Evolutionary conservation across 192 early-diverging fungal genomes (phyloP).

Genomic region (Allomyces macrogynus): DNA sequence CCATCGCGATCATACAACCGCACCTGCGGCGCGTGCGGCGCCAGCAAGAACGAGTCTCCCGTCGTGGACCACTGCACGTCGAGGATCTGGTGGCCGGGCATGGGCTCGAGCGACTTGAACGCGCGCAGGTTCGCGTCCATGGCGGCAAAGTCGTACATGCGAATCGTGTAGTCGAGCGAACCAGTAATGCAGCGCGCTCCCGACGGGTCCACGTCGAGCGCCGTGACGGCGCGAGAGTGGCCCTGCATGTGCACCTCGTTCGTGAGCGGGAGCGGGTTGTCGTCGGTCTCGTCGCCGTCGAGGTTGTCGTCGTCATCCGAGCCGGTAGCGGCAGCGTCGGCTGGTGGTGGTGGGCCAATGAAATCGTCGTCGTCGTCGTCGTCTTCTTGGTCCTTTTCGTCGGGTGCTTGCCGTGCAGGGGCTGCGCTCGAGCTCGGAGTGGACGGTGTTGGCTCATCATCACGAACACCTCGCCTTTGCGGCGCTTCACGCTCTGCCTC

Average conservation of each 20-base stretch:
- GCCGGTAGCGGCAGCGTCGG: not conserved
- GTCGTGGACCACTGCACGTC: constrained; percentile 53
- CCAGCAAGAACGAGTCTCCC: constrained; percentile 60
- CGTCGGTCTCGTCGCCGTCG: not conserved
- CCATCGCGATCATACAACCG: constrained; percentile 70
- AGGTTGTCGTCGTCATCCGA: not conserved
- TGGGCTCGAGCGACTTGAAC: constrained; percentile 59
- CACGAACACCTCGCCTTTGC: not conserved
- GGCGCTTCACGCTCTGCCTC: too few species aligned
- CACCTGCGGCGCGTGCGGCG: constrained; percentile 46
- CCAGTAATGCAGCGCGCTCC: constrained; percentile 60
- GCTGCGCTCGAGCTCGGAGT: not conserved
- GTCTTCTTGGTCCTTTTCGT: not conserved
- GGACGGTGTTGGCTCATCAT: not conserved
- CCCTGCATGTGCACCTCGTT: not conserved
- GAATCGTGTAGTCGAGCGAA: constrained; percentile 56
- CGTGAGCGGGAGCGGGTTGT: not conserved
- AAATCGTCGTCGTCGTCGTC: not conserved
- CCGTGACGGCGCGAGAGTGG: constrained; percentile 26
- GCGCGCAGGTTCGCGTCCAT: constrained; percentile 60
- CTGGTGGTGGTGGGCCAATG: not conserved
- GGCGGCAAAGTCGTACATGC: constrained; percentile 82
- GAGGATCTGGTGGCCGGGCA: constrained; percentile 59
- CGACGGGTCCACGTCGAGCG: constrained; percentile 61
- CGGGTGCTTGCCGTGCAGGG: not conserved